These are phyloP conservation scores for Cucumis melo DNA, from an alignment of 306 rosid genomes.

Conservation along the genomic window DNA sequence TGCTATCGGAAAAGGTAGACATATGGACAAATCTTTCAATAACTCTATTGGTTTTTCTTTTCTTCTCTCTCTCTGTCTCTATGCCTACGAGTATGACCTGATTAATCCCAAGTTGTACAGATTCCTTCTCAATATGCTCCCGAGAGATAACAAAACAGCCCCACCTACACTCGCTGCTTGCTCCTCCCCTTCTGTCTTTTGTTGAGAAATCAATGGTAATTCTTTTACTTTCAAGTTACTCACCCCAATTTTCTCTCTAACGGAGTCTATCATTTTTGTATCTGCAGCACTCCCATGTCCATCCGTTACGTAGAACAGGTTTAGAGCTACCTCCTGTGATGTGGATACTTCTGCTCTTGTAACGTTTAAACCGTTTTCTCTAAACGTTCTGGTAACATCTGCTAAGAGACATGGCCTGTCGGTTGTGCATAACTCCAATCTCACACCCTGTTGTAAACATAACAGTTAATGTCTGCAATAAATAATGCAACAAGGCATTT, in stretches of 20 bases:
- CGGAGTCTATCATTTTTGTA: slow-evolving; percentile 41
- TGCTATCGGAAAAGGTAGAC: slow-evolving; percentile 17
- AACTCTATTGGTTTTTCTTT: neutral
- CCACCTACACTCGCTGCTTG: slow-evolving; percentile 67
- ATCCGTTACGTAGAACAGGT: slow-evolving; percentile 73
- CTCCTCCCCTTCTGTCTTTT: slow-evolving; percentile 40
- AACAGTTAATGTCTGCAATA: neutral
- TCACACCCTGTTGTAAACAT: slow-evolving; percentile 46
- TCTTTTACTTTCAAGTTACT: slow-evolving; percentile 63
- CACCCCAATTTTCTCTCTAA: slow-evolving; percentile 58
- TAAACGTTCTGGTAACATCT: slow-evolving; percentile 71
- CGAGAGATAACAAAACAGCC: slow-evolving; percentile 67
- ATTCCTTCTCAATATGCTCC: slow-evolving; percentile 82
- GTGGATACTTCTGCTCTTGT: slow-evolving; percentile 86
- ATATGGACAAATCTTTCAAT: slow-evolving; percentile 14
- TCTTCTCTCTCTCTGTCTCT: neutral
- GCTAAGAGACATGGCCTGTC: slow-evolving; percentile 71
- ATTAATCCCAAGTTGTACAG: slow-evolving; percentile 72
- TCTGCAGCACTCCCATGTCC: slow-evolving; percentile 54
- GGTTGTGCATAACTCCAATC: slow-evolving; percentile 45
- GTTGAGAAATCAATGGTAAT: slow-evolving; percentile 32
- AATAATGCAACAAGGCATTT: neutral
- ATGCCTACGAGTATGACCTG: slow-evolving; percentile 50
- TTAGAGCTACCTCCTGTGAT: slow-evolving; percentile 27
- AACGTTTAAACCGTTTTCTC: slow-evolving; percentile 79